Conservation (phyloP, 164 flowering plant species). For the Annona cherimola region DNA sequence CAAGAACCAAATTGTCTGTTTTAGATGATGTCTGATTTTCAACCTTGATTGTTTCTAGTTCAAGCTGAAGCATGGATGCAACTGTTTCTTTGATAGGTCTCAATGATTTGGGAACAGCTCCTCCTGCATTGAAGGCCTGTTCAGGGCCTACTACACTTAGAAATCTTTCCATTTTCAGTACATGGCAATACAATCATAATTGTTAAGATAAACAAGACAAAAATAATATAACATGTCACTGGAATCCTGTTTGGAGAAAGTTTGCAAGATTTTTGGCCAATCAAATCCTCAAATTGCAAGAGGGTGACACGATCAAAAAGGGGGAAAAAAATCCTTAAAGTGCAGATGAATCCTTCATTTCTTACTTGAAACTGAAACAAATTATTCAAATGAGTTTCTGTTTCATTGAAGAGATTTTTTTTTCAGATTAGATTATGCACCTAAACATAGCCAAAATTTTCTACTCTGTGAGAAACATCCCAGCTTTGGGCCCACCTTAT, state of each 20-base stretch:
- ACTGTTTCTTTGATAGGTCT: conserved; percentile 56
- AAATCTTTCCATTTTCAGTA: conserved; percentile 3
- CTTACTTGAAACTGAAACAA: not conserved
- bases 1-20: conserved; percentile 14
- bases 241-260: too few species aligned
- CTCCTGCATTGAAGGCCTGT: conserved; percentile 76
- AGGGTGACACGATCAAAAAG: not conserved
- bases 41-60: conserved; percentile 22
- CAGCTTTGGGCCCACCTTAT: conserved; percentile 47
- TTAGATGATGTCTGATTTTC: conserved; percentile 17
- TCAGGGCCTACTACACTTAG: conserved; percentile 20
- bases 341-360: not conserved
- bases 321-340: not conserved
- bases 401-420: too few species aligned
- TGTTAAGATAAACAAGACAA: not conserved
- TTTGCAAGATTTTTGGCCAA: not conserved
- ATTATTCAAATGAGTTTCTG: too few species aligned
- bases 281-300: not conserved
- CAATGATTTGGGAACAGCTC: conserved; percentile 31
- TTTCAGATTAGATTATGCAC: not conserved
- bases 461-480: not conserved
- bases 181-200: not conserved
- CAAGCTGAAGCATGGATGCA: conserved; percentile 44
- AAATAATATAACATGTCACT: not conserved
- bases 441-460: not conserved